Conservation (phyloP, 352 stramenopile species). For the Pythium rhizo-oryzae region DNA sequence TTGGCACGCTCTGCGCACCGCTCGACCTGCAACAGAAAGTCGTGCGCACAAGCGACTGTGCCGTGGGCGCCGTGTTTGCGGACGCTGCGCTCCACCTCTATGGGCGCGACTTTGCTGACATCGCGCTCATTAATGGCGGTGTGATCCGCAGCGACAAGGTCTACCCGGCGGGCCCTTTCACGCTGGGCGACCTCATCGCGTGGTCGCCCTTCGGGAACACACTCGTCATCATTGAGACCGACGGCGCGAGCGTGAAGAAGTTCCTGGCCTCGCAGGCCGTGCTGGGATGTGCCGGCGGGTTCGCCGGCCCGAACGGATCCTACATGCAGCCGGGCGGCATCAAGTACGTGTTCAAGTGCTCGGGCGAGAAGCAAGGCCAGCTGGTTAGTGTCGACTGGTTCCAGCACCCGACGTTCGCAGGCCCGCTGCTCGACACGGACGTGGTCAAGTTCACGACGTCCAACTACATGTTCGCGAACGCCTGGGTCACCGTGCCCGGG, state of each 20-base stretch:
- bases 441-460: constrained; percentile 57
- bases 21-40: constrained; percentile 58
- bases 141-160: constrained; percentile 68
- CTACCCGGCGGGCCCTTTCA: constrained; percentile 48
- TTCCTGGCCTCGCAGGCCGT: constrained; percentile 44
- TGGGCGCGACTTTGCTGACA: constrained; percentile 46
- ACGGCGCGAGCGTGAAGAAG: constrained; percentile 62
- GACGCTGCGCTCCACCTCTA: constrained; percentile 56
- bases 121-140: constrained; percentile 68
- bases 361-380: constrained; percentile 31
- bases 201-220: constrained; percentile 77
- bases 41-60: constrained; percentile 51
- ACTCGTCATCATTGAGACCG: constrained; percentile 56
- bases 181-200: constrained; percentile 53
- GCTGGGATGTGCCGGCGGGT: constrained; percentile 43
- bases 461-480: constrained; percentile 60
- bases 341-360: constrained; percentile 75
- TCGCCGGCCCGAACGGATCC: constrained; percentile 60
- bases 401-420: constrained; percentile 50
- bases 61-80: constrained; percentile 58
- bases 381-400: constrained; percentile 62
- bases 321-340: constrained; percentile 70
- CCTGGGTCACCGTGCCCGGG: constrained; percentile 34
- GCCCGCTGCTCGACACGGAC: constrained; percentile 54
- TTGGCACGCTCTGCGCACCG: constrained; percentile 57